A percentile compares a stretch with the other conserved stretches of the same genome.
These are phyloP conservation scores for Selaginella moellendorffii DNA, from an alignment of 75 land plant genomes.

Conservation along the genomic window DNA sequence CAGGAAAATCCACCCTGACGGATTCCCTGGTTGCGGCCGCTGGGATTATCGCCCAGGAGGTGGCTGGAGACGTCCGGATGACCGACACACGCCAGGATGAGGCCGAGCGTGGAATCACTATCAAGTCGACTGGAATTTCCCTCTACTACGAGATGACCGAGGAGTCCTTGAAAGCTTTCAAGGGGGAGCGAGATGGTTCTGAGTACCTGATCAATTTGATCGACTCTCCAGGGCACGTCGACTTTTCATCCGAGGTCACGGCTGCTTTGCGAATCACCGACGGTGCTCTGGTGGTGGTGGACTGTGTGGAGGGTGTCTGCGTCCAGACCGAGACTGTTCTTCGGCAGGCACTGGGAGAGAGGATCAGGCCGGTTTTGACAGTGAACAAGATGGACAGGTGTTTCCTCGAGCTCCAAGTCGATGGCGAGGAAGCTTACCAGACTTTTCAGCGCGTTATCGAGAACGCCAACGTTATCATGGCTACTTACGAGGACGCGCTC, in stretches of 20 bases:
- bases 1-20: slow-evolving; percentile 23
- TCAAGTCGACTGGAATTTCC: slow-evolving; percentile 57
- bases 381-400: slow-evolving; percentile 98
- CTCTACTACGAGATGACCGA: slow-evolving; percentile 46
- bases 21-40: slow-evolving; percentile 64
- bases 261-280: slow-evolving; percentile 90
- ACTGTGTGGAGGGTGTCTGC: slow-evolving; percentile 87
- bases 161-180: slow-evolving; percentile 30
- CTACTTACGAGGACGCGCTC: slow-evolving; percentile 80
- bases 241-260: slow-evolving; percentile 84
- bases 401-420: slow-evolving; percentile 54
- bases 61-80: slow-evolving; percentile 71
- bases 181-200: slow-evolving; percentile 36
- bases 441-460: slow-evolving; percentile 66
- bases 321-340: slow-evolving; percentile 93
- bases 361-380: slow-evolving; percentile 81
- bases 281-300: slow-evolving; percentile 88
- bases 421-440: slow-evolving; percentile 43
- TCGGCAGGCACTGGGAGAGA: slow-evolving; percentile 85
- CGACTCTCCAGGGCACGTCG: slow-evolving; percentile 67
- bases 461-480: slow-evolving; percentile 91
- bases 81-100: slow-evolving; percentile 53
- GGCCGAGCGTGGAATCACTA: slow-evolving; percentile 66
- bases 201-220: slow-evolving; percentile 56
- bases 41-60: slow-evolving; percentile 65